phyloP scores from a whole-genome alignment of 176 grass and related monocot species.

The barley (Hordeum vulgare) region DNA sequence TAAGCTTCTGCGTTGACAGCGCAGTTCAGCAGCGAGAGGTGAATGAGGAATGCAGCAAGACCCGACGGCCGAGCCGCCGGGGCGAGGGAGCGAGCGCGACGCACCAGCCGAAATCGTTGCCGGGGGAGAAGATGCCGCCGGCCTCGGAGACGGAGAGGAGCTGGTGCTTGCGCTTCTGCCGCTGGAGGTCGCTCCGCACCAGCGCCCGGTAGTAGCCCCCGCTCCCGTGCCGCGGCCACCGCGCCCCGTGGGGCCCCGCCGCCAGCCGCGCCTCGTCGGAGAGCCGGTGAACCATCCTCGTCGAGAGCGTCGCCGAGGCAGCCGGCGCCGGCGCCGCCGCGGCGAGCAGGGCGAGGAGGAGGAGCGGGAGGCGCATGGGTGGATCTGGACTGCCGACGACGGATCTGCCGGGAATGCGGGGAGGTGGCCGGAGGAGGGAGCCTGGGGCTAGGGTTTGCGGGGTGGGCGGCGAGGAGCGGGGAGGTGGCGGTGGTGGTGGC shows the following conservation, averaged over 20 bases:
- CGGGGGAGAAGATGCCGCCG: constrained; percentile 36
- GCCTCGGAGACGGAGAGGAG: constrained; percentile 59
- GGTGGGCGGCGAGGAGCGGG: background rate
- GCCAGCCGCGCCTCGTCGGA: constrained; percentile 65
- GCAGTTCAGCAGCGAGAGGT: background rate
- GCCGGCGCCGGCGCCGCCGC: background rate
- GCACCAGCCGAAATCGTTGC: constrained; percentile 82
- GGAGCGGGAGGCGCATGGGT: constrained; percentile 21
- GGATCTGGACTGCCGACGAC: constrained; percentile 41
- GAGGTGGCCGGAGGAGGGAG: background rate
- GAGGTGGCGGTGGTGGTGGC: background rate
- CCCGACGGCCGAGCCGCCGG: background rate
- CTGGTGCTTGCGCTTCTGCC: constrained; percentile 59
- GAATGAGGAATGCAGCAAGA: background rate
- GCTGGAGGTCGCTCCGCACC: constrained; percentile 60
- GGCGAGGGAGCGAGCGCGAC: constrained; percentile 6
- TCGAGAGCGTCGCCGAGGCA: constrained; percentile 30
- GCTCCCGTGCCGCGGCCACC: constrained; percentile 64
- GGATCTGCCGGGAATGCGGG: constrained; percentile 38
- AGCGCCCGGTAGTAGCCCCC: constrained; percentile 68
- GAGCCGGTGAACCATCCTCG: constrained; percentile 78
- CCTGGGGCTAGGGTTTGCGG: constrained; percentile 19
- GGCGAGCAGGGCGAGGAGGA: constrained; percentile 12
- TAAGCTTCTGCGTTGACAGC: background rate
- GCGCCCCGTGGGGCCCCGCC: constrained; percentile 5